phyloP scores from a whole-genome alignment of 164 flowering plant species.

The Magnolia changhungtana region DNA sequence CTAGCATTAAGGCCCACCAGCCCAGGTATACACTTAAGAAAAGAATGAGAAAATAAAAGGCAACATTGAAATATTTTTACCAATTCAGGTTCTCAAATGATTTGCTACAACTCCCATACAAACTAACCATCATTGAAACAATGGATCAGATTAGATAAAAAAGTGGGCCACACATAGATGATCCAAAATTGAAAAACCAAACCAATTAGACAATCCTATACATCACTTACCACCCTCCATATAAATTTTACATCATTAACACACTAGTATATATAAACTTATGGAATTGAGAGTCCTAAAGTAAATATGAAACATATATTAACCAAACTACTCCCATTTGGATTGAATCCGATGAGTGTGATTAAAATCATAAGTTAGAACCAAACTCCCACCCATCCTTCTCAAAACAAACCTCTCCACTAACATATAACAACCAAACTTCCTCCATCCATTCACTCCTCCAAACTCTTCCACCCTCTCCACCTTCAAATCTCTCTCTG shows the following conservation, averaged over 20 bases:
- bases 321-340: constrained; percentile 36
- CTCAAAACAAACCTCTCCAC: constrained; percentile 55
- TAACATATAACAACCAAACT: constrained; percentile 46
- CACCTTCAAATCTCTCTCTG: constrained; percentile 17
- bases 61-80: too few species aligned
- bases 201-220: too few species aligned
- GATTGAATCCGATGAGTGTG: constrained; percentile 38
- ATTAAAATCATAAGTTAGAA: constrained; percentile 36
- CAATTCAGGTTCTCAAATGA: too few species aligned
- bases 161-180: too few species aligned
- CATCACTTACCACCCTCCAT: neutral
- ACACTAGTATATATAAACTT: too few species aligned
- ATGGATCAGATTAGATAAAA: too few species aligned
- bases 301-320: neutral
- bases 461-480: constrained; percentile 27
- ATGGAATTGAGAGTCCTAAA: too few species aligned
- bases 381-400: constrained; percentile 53
- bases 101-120: neutral
- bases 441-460: constrained; percentile 27
- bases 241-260: too few species aligned
- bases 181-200: too few species aligned
- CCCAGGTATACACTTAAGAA: too few species aligned
- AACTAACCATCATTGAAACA: neutral
- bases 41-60: too few species aligned
- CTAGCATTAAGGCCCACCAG: too few species aligned